Evolutionary conservation across 495 filamentous ascomycete genomes (phyloP), one percentile per base, ranked within the genome.

Genomic region (Xylaria bambusicola): DNA sequence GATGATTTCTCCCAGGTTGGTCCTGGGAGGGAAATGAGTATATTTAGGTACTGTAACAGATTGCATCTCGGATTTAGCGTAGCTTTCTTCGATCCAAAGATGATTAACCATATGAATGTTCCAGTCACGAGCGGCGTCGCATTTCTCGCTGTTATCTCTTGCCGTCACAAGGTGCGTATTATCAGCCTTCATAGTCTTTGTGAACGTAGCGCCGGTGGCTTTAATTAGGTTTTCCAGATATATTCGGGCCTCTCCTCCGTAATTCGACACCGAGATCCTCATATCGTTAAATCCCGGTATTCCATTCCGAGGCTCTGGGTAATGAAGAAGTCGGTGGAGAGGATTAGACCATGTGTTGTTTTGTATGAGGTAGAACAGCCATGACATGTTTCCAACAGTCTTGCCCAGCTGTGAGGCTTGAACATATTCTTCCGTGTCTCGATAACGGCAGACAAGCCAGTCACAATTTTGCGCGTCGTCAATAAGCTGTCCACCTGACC

Each of bases 101-200:
- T 98, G 93, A 69, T 99, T 99, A 55, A 95, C 79, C 61, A 95
- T 87, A 42, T 93, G 73, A 27, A 98, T 86, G 31, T 87, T 87
- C 94, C 94, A 99, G 71, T 98, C 95, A 63, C 81, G 83, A 0
- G 94, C 94, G 0, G 94, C 94, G 6, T 84, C 84, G 66, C 88
- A 96, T 71, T 99, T 99, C 68, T 98, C 94, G 65, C 92, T 91
- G 51, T 81, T 80, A 31, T 84, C 84, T 63, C 96, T 88, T 5
- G 94, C 94, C 4, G 94, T 96, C 60, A 98, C 91, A 3, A 98
- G 80, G 73, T 98, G 94, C 0, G 93, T 98, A 66, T 98, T 98
- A 47, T 96, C 91, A 54, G 88, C 83, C 70, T 89, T 94, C 84
- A 98, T 86, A 0, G 91, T 92, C 74, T 93, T 93, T 6, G 94